Evolutionary conservation across 1,284 basidiomycete genomes (phyloP), one percentile per base, ranked within the genome.

Genomic region (Cryptococcus sp.): DNA sequence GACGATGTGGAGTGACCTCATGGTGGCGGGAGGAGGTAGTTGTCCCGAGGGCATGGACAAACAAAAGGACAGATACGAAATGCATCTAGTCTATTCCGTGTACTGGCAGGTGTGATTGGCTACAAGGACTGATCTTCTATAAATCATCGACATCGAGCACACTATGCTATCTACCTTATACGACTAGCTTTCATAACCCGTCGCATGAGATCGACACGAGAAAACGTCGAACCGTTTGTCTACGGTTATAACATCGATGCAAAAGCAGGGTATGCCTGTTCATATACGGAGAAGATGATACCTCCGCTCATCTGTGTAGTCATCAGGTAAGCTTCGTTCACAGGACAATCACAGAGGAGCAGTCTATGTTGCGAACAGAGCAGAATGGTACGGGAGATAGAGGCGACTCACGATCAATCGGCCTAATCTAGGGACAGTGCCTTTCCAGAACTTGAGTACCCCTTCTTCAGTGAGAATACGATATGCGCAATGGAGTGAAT

Each of bases 211-310:
- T n/a, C n/a, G n/a, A n/a, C n/a, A n/a, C n/a, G n/a, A n/a, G n/a
- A n/a, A n/a, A n/a, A n/a, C n/a, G n/a, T n/a, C n/a, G n/a, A n/a
- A n/a, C n/a, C n/a, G n/a, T 13, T 4, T 34, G 29, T 34, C 29
- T 34, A 34, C 6, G 39, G n/a, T 41, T 57, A 61, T 13, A 63
- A 17, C 19, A 63, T 45, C n/a, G 56, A 16, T 19, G 62, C 72
- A 16, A 73, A 63, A 4, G 72, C 49, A 7, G 77, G 77, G 52
- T 77, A 78, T 29, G 72, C 58, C 63, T 75, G 69, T 74, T 96
- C 93, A 75, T 95, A 95, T 1, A 94, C 85, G 0, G 93, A 94
- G 74, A 98, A 98, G 43, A 93, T 89, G 69, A 99, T 94, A 1
- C 94, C 95, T 17, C 95, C 94, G 57, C 89, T 91, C 80, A 96